phyloP scores from a whole-genome alignment of 2,329 filamentous ascomycete species.

The Fusarium clavum region DNA sequence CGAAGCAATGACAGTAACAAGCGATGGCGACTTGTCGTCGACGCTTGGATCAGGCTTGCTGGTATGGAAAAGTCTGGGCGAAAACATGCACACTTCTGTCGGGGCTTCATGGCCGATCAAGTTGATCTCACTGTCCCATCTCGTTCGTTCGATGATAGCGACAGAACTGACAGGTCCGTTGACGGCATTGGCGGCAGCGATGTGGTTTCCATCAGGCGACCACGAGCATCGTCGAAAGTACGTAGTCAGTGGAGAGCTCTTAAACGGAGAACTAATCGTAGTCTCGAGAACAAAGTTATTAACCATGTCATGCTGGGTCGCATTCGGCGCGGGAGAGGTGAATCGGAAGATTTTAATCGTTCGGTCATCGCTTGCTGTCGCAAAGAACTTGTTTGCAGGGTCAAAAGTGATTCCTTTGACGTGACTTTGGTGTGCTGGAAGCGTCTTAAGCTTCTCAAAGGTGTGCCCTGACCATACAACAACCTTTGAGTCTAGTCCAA shows the following conservation, averaged over 20 bases:
- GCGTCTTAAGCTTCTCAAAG: slow-evolving; percentile 96
- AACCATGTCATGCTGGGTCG: slow-evolving; percentile 92
- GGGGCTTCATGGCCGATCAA: slow-evolving; percentile 97
- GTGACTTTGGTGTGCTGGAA: slow-evolving; percentile 93
- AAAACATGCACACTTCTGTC: slow-evolving; percentile 97
- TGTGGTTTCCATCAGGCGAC: slow-evolving; percentile 97
- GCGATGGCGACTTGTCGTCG: slow-evolving; percentile 57
- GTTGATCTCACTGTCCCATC: slow-evolving; percentile 97
- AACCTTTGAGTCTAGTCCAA: slow-evolving; percentile 96
- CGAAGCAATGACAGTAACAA: slow-evolving; percentile 94
- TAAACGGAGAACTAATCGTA: slow-evolving; percentile 89
- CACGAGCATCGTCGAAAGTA: slow-evolving; percentile 97
- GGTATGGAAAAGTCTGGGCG: slow-evolving; percentile 86
- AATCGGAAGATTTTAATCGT: slow-evolving; percentile 98
- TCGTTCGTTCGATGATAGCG: slow-evolving; percentile 90
- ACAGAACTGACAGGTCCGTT: slow-evolving; percentile 98
- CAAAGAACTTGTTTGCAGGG: slow-evolving; percentile 98
- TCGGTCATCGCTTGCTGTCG: slow-evolving; percentile 95
- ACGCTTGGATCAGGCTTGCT: slow-evolving; percentile 70
- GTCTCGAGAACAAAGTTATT: slow-evolving; percentile 96
- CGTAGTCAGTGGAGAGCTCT: slow-evolving; percentile 91
- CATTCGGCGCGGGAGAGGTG: slow-evolving; percentile 88
- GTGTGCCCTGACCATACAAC: slow-evolving; percentile 98
- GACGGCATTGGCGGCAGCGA: slow-evolving; percentile 95
- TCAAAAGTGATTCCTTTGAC: slow-evolving; percentile 99